Conservation (phyloP, 768 basidiomycete species). For the Podaxis carcinomalis region DNA sequence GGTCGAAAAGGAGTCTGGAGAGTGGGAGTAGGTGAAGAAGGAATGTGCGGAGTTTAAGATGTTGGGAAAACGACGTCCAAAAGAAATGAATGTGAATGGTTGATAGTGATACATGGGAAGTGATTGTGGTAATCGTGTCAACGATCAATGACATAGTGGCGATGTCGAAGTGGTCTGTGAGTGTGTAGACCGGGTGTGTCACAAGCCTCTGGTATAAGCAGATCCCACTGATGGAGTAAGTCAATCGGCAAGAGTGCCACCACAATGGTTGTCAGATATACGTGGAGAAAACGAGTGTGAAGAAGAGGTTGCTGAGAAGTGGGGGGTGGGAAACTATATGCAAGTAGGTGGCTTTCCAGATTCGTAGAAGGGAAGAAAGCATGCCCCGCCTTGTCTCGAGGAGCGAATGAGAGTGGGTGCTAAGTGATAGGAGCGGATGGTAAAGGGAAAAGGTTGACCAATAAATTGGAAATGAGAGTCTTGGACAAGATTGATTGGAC, state of each 20-base stretch:
- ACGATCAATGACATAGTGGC: neutral
- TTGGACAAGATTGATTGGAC: neutral
- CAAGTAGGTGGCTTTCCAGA: neutral
- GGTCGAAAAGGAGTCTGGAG: neutral
- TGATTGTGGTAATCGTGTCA: neutral
- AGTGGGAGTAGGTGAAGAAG: slow-evolving; percentile 1
- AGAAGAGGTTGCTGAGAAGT: neutral
- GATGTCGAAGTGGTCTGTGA: neutral
- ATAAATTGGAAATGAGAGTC: neutral
- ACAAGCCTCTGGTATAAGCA: neutral
- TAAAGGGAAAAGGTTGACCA: neutral
- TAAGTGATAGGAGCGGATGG: neutral
- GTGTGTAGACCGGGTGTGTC: neutral
- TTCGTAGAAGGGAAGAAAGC: neutral
- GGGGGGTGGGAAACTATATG: neutral
- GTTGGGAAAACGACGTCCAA: neutral
- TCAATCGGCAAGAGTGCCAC: neutral
- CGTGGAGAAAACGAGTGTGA: neutral
- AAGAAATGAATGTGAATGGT: neutral
- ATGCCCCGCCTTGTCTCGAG: neutral
- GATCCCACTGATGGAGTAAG: neutral
- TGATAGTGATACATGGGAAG: neutral
- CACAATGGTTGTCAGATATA: neutral
- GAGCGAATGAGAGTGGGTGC: neutral
- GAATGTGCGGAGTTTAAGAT: neutral